Percentiles rank a stretch among this genome's conserved stretches.
phyloP scores from a whole-genome alignment of 306 rosid genomes.

The Quercus suber region DNA sequence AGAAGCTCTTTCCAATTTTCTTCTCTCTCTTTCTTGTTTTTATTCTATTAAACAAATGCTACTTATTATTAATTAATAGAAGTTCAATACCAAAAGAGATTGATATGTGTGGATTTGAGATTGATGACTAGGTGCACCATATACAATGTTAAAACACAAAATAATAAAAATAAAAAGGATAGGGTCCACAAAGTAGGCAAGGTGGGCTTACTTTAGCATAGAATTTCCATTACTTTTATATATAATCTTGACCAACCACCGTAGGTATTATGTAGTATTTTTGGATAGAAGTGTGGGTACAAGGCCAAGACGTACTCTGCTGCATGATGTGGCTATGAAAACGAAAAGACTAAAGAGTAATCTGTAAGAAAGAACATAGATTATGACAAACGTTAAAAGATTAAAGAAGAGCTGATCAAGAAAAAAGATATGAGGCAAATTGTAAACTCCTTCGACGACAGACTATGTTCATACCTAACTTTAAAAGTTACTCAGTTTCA shows the following conservation, averaged over 20 bases:
- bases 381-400: neutral
- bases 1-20: neutral
- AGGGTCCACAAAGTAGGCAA: neutral
- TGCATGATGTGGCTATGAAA: neutral
- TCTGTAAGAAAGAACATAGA: neutral
- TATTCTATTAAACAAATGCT: neutral
- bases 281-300: neutral
- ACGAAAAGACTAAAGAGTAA: neutral
- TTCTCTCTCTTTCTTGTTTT: neutral
- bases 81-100: neutral
- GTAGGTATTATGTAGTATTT: slow-evolving; percentile 3
- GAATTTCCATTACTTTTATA: neutral
- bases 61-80: neutral
- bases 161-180: neutral
- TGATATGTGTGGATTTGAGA: neutral
- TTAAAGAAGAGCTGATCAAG: too few relatives aligned
- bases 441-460: too few relatives aligned
- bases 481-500: too few relatives aligned
- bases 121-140: neutral
- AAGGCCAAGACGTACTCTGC: neutral
- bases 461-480: too few relatives aligned
- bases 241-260: neutral
- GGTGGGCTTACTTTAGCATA: neutral
- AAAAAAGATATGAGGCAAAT: too few relatives aligned
- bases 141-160: neutral